Base-by-base conservation (phyloP, 768 basidiomycete species). In the Tephrocybe sp. region DNA sequence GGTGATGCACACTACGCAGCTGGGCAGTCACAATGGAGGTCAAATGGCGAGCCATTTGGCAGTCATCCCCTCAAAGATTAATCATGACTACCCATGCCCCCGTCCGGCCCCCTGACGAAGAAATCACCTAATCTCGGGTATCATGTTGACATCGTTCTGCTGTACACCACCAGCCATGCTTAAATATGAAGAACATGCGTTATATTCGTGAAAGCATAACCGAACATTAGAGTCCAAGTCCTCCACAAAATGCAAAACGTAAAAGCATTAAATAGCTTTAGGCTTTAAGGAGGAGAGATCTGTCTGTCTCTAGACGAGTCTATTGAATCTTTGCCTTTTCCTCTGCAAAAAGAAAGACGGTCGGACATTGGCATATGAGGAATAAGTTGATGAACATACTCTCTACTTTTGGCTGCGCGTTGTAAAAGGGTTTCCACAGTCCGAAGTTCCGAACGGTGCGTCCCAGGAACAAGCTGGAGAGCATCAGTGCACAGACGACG, bases 401-500 rank as follows among this genome's bases (percentile, higher is more conserved):
- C 26, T 49, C 37, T 25, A 43, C 11, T 44, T 53, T 53, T 12
- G 47, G 21, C n/a, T 56, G 58, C 31, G 22, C 45, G 1, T 49
- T 41, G 38, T 40, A 32, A n/a, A 57, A 57, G 24, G 54, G 40
- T 19, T 55, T 55, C 60, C 60, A 60, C 31, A 74, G 57, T 5
- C 69, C 71, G 62, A 86, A 87, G 56, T 84, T 89, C 70, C 79
- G 85, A 36, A 80, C 71, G 1, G 88, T 79, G 30, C 92, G 73
- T 26, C 74, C 73, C 1, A 75, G 64, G 56, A 94, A 93, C 32
- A 92, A 57, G 0, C 59, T 70, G 11, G 78, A 73, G 15, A 93
- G 72, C 1, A 92, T 60, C 12, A 85, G 49, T 25, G 87, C 85
- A 64, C 90, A 92, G 16, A 84, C 72, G 6, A 88, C 84, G 11